Base-by-base conservation (phyloP, 495 filamentous ascomycete genomes). In the Penicillium simplicissimum region DNA sequence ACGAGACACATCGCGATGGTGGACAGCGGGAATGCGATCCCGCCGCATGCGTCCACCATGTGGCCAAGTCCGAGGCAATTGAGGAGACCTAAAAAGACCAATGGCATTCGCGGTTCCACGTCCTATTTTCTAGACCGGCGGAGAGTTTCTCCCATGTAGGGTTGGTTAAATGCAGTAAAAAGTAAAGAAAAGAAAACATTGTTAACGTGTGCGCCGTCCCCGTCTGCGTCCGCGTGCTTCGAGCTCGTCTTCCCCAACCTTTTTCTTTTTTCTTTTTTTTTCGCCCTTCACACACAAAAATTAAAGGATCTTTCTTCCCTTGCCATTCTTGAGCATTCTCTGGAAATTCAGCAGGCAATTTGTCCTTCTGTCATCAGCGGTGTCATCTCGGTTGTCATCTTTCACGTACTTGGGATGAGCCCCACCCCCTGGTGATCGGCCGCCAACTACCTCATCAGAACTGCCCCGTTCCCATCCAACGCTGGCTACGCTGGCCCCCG, bases 391-490 rank as follows among this genome's bases (percentile, higher is more conserved):
- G 8, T 47, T 11, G 14, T 55, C 21, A 8, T 25, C 21, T 54
- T 40, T 43, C 35, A 58, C 21, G 25, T 33, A 51, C 31, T 52
- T 14, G 8, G 45, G 45, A 53, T 53, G 52, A 64, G 64, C 69
- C 67, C 69, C 62, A 61, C 67, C 67, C 69, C 69, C 67, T 71
- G 60, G 64, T 61, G 63, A 72, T 72, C 69, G 58, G 60, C 65
- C 62, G 54, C 49, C 52, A 68, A 68, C 65, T 63, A 72, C 69
- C 67, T 72, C 65, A 72, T 72, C 67, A 57, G 42, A 59, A 52
- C 59, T 54, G 55, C 64, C 65, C 65, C 69, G 69, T 71, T 67
- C 59, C 56, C 69, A 61, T 72, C 67, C 28, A 62, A 57, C 55
- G 60, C 53, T 19, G 31, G 23, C 51, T 9, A 35, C 49, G 28